A percentile compares a stretch with the other conserved stretches of the same genome.
Evolutionary conservation across 73 alveolate genomes (phyloP).

Genomic region (Paramecium pentaurelia): DNA sequence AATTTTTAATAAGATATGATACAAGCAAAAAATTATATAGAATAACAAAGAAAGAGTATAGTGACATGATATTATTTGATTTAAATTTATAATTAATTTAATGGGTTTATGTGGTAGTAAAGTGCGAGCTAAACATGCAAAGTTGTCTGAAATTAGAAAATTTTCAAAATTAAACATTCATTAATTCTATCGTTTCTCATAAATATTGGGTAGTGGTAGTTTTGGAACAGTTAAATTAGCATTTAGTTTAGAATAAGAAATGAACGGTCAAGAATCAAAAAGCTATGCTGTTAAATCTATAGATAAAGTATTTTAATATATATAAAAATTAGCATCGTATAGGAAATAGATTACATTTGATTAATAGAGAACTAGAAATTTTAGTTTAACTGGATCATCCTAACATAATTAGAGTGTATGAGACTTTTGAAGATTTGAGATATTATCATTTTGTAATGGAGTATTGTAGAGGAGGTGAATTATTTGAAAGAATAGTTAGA

Average conservation of each 20-base stretch:
- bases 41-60: neutral
- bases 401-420: conserved; percentile 74
- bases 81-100: neutral
- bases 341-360: conserved; percentile 29
- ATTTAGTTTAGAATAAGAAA: conserved; percentile 12
- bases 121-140: neutral
- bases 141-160: neutral
- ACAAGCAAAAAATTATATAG: neutral
- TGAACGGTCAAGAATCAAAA: conserved; percentile 16
- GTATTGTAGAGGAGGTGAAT: conserved; percentile 77
- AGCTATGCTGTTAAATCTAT: conserved; percentile 55
- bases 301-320: conserved; percentile 7
- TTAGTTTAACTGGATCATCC: conserved; percentile 79
- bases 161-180: conserved; percentile 47
- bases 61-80: neutral
- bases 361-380: conserved; percentile 69
- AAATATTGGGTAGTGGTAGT: conserved; percentile 63
- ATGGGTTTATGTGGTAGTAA: neutral
- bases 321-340: neutral
- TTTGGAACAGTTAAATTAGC: conserved; percentile 65
- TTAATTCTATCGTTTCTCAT: conserved; percentile 11
- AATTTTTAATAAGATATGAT: conserved; percentile 15
- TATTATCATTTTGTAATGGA: conserved; percentile 77
- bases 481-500: conserved; percentile 52
- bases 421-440: conserved; percentile 73